Percentiles rank a stretch among this genome's conserved stretches.
These are phyloP conservation scores for Candida jianshihensis DNA, from an alignment of 805 yeast species.

Conservation along the genomic window DNA sequence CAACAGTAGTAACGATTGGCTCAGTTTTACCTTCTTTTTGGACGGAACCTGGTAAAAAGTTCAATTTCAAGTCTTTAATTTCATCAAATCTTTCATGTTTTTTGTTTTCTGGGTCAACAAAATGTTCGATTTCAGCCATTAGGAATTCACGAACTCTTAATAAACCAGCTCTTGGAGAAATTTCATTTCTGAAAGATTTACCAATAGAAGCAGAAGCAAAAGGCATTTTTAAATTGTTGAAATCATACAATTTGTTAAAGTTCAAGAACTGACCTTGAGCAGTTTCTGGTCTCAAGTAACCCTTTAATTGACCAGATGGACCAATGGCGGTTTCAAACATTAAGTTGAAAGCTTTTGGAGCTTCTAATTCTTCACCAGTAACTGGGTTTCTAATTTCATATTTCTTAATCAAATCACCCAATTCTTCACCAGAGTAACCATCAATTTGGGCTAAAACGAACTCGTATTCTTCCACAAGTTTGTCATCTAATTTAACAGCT, in stretches of 20 bases:
- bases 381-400: constrained; percentile 87
- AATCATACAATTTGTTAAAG: constrained; percentile 87
- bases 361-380: constrained; percentile 77
- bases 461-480: constrained; percentile 74
- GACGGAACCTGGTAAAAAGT: constrained; percentile 77
- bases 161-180: constrained; percentile 96
- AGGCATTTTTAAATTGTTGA: constrained; percentile 95
- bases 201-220: constrained; percentile 99
- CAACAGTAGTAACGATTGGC: constrained; percentile 59
- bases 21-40: constrained; percentile 83
- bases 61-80: constrained; percentile 64
- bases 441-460: constrained; percentile 86
- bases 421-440: constrained; percentile 87
- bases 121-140: constrained; percentile 99
- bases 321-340: constrained; percentile 99
- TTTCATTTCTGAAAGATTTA: constrained; percentile 97
- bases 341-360: constrained; percentile 91
- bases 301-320: constrained; percentile 94
- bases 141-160: constrained; percentile 96
- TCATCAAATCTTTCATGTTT: constrained; percentile 73
- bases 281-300: constrained; percentile 96
- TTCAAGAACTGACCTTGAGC: constrained; percentile 99
- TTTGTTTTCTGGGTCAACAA: constrained; percentile 89
- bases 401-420: constrained; percentile 82
- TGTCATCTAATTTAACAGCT: constrained; percentile 80